Base-by-base conservation (phyloP, 495 filamentous ascomycete species). In the Neurospora sp. region DNA sequence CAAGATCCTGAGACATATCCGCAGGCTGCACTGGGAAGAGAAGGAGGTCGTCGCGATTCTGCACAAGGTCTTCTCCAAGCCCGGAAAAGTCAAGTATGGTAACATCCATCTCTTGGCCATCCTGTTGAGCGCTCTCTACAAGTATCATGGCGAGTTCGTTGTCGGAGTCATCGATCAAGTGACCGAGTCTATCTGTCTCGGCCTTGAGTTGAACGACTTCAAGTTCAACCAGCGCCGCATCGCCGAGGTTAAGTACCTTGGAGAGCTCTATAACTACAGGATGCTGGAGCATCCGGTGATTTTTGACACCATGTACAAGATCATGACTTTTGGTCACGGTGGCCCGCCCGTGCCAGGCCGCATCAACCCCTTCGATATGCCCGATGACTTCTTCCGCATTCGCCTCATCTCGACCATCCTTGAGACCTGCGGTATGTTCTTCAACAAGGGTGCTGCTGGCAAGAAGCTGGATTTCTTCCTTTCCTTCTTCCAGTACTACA, bases 391-490 rank as follows among this genome's bases (percentile, higher is more conserved):
- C 82, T 99, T 99, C 84, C 90, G 96, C 34, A 91, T 98, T 78
- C 92, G 96, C 24, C 85, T 99, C 40, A 92, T 95, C 39, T 92
- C 94, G 70, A 94, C 91, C 6, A 84, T 98, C 24, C 88, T 99
- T 4, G 96, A 99, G 82, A 97, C 94, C 7, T 98, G 96, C 77
- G 96, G 96, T 69, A 91, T 94, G 81, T 98, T 93, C 82, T 99
- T 97, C 79, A 94, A 98, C 81, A 91, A 94, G 71, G 96, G 96
- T 6, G 89, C 91, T 40, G 91, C 94, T 1, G 96, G 94, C 79
- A 98, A 97, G 85, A 99, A 98, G 84, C 88, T 99, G 19, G 96
- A 99, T 78, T 98, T 97, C 82, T 99, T 98, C 85, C 86, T 99
- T 70, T 95, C 92, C 0, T 99, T 98, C 83, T 94, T 98, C 80